Percentiles rank a stretch among this genome's conserved stretches.
Evolutionary conservation across 345 rosid genomes (phyloP).

Genomic region (Nasturtium officinale): DNA sequence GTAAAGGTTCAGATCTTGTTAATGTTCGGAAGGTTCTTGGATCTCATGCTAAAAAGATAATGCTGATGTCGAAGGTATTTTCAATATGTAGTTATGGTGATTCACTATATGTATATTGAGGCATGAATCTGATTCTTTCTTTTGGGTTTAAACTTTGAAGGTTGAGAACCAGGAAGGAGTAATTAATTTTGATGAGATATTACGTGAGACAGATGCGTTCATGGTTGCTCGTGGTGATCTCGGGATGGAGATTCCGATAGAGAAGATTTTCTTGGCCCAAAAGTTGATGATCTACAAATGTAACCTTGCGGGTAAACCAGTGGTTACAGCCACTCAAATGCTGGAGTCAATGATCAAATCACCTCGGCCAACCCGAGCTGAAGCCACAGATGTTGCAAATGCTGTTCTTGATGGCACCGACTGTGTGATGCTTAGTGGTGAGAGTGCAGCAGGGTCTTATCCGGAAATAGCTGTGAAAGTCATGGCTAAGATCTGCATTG

Average conservation of each 20-base stretch:
- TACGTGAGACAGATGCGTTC: constrained; percentile 89
- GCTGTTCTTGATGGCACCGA: constrained; percentile 93
- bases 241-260: constrained; percentile 93
- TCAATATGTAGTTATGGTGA: neutral
- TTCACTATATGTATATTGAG: constrained; percentile 4
- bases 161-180: constrained; percentile 96
- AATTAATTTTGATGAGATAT: constrained; percentile 84
- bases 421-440: constrained; percentile 92
- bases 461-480: constrained; percentile 87
- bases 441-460: constrained; percentile 89
- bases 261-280: constrained; percentile 91
- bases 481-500: constrained; percentile 78
- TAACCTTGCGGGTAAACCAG: constrained; percentile 87
- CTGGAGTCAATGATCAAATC: constrained; percentile 95
- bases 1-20: constrained; percentile 93
- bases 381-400: constrained; percentile 92
- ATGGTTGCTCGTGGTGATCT: constrained; percentile 99
- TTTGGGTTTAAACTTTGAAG: constrained; percentile 39
- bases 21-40: constrained; percentile 86
- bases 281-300: constrained; percentile 98
- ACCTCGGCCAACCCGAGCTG: constrained; percentile 91
- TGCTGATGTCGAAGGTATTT: constrained; percentile 86
- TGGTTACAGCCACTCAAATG: constrained; percentile 92
- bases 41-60: constrained; percentile 66
- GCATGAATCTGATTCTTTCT: constrained; percentile 13